These are phyloP conservation scores for Teratosphaeria viscida DNA, from an alignment of 2,329 filamentous ascomycete species.

Conservation along the genomic window DNA sequence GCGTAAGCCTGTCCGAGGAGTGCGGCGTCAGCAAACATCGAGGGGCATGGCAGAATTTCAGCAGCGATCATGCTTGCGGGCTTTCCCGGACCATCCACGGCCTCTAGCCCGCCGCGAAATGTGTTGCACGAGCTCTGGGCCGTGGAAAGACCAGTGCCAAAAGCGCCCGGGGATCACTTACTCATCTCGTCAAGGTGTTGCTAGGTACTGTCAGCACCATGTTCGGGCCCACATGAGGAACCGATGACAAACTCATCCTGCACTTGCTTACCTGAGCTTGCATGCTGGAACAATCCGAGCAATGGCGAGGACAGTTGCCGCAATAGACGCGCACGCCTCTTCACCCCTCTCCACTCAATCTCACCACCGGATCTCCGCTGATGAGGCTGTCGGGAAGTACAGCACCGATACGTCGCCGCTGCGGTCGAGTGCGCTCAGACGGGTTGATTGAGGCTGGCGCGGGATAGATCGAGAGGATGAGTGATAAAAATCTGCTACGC, in stretches of 20 bases:
- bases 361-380: background rate
- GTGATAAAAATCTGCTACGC: background rate
- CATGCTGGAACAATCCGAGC: background rate
- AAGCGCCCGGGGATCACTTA: conserved; percentile 20
- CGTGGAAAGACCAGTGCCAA: conserved; percentile 3
- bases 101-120: background rate
- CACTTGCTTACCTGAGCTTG: background rate
- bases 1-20: conserved; percentile 42
- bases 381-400: background rate
- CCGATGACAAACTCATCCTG: background rate
- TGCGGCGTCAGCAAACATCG: background rate
- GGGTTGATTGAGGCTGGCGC: background rate
- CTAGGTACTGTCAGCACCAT: background rate
- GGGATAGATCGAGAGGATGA: background rate
- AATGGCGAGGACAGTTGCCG: background rate
- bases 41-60: too few species aligned
- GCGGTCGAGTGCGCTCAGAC: background rate
- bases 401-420: background rate
- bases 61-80: too few species aligned
- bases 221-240: background rate
- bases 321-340: background rate
- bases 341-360: background rate
- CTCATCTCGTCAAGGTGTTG: conserved; percentile 32
- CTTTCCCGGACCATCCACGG: too few species aligned
- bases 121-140: conserved; percentile 1